Evolutionary conservation across 805 yeast genomes (phyloP).

Genomic region (Candida maesae): DNA sequence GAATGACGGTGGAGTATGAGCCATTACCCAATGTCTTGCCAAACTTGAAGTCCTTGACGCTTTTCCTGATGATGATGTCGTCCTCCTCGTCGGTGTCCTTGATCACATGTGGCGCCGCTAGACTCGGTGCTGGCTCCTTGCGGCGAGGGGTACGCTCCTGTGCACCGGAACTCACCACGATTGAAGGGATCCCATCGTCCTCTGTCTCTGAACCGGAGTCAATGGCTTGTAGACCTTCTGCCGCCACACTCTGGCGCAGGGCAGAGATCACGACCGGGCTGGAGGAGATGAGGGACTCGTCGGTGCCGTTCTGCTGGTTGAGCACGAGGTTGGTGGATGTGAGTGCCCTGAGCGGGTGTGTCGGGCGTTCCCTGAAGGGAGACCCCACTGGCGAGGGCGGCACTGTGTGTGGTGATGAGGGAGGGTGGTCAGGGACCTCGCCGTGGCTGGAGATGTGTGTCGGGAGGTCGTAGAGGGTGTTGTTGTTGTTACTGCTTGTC

Average conservation of each 20-base stretch:
- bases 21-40: slow-evolving; percentile 93
- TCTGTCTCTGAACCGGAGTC: slow-evolving; percentile 1
- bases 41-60: slow-evolving; percentile 82
- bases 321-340: slow-evolving; percentile 23
- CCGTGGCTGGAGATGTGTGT: slow-evolving; percentile 25
- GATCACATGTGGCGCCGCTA: no score
- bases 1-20: slow-evolving; percentile 86
- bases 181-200: slow-evolving; percentile 7
- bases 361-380: slow-evolving; percentile 23
- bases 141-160: no score
- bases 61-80: slow-evolving; percentile 49
- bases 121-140: no score
- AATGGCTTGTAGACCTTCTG: slow-evolving; percentile 3
- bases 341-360: slow-evolving; percentile 26
- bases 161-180: not conserved
- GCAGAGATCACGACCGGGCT: slow-evolving; percentile 10
- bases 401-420: slow-evolving; percentile 10
- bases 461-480: slow-evolving; percentile 19
- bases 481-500: no score
- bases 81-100: slow-evolving; percentile 46
- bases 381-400: slow-evolving; percentile 26
- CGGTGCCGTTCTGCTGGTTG: slow-evolving; percentile 24
- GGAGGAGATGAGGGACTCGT: slow-evolving; percentile 19
- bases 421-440: slow-evolving; percentile 9
- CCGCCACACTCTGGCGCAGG: slow-evolving; percentile 5